Conservation (phyloP, 2,329 filamentous ascomycete species). For the Phyllosticta citrichinensis region DNA sequence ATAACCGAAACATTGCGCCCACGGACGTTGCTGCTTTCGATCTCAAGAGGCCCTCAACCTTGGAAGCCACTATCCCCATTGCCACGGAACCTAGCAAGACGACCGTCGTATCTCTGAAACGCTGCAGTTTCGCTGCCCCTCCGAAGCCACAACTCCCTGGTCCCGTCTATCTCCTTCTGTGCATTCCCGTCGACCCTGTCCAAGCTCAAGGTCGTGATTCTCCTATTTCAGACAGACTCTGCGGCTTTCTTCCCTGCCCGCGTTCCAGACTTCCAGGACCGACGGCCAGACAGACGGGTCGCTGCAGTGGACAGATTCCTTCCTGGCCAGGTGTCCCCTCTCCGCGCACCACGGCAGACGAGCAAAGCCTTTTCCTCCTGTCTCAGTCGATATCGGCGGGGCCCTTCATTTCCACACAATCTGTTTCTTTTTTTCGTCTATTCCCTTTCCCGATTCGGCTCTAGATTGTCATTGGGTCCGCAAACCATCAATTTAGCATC, state of each 20-base stretch:
- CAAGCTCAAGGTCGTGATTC: background rate
- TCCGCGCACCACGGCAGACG: background rate
- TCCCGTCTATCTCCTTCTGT: background rate
- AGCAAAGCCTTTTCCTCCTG: background rate
- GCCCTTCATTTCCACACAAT: background rate
- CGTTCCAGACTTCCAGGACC: background rate
- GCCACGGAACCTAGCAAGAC: background rate
- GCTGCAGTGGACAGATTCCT: background rate
- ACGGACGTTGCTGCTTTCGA: background rate
- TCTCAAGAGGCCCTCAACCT: background rate
- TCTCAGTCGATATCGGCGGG: background rate
- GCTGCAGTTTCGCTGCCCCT: background rate
- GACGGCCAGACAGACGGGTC: background rate
- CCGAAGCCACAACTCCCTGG: background rate
- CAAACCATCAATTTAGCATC: background rate
- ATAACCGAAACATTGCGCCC: background rate
- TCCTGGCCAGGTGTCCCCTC: background rate
- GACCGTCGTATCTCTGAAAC: background rate
- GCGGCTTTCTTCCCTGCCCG: background rate
- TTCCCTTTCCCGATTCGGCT: background rate
- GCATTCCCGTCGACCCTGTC: background rate
- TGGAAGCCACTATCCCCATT: background rate
- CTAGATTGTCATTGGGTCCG: background rate
- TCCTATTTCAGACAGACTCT: background rate
- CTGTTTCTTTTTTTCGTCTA: background rate